Base-by-base conservation (phyloP, 192 early-diverging fungal genomes). In the Chytriomyces sp. region DNA sequence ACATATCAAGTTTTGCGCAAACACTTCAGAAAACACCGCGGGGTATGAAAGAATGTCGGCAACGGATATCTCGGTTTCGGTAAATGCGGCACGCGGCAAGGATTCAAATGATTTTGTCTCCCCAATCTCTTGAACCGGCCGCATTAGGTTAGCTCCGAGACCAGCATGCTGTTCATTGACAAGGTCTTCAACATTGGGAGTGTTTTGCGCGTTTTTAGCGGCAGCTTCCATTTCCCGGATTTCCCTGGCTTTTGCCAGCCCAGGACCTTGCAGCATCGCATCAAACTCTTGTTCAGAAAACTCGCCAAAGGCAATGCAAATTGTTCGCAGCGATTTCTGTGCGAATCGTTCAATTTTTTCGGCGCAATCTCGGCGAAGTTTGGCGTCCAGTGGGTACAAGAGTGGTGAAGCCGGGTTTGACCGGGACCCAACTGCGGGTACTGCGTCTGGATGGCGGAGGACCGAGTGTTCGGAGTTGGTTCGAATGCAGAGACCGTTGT, bases 321-420 rank as follows among this genome's bases (percentile, higher is more conserved):
- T 95, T 7, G 97, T 98, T 65, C 97, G 93, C 53, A 98, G 88
- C 16, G 93, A 89, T 46, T 91, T 86, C 20, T 85, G 83, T n/a
- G 95, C 93, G 80, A 90, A 96, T 24, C 77, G 79, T 49, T 89
- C 80, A 24, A 96, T 94, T 23, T 87, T 84, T 20, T 84, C 72
- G 10, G 81, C 70, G 50, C 75, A 75, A 10, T 75, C 74, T 23
- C 57, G 26, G 8, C 23, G 11, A 4, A 67, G 62, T 48, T 76
- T 76, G 10, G 63, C 10, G 64, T 76, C 74, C 28, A 76, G 11
- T 5, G 62, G 74, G 24, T 67, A 65, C 7, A 76, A 44, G 45
- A 47, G 18, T 20, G 74, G 64, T 3, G 62, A 44, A 11, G 35
- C 45, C 45, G 74, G 74, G 48, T 76, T 76, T 7, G 62, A 67